Evolutionary conservation across 2,329 filamentous ascomycete genomes (phyloP).

Genomic region (Fusarium mundagurra): DNA sequence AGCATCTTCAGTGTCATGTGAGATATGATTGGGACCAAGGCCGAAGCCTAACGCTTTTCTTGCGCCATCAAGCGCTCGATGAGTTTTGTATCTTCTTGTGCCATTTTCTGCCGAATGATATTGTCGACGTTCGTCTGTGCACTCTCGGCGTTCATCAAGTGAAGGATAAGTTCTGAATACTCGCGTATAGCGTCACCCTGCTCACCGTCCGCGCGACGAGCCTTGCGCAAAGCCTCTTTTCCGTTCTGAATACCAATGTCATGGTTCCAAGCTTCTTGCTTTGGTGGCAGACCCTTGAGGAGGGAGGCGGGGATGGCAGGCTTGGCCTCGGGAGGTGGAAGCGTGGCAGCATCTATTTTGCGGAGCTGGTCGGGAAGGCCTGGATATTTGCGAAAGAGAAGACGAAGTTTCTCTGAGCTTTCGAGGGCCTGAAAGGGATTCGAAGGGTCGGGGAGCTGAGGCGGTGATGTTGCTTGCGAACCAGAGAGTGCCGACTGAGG

Average conservation of each 20-base stretch:
- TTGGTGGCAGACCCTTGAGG: slow-evolving; percentile 46
- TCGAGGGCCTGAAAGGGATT: slow-evolving; percentile 65
- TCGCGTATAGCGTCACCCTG: slow-evolving; percentile 69
- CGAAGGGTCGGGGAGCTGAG: slow-evolving; percentile 32
- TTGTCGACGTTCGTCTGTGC: slow-evolving; percentile 47
- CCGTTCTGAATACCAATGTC: slow-evolving; percentile 68
- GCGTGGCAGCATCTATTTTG: slow-evolving; percentile 60
- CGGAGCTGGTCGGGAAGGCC: slow-evolving; percentile 57
- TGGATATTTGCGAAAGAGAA: slow-evolving; percentile 65
- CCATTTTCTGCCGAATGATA: slow-evolving; percentile 56
- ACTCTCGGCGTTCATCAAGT: slow-evolving; percentile 54
- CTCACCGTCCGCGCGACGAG: slow-evolving; percentile 60
- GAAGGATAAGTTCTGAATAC: slow-evolving; percentile 66
- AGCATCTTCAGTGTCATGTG: not conserved
- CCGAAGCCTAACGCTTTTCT: slow-evolving; percentile 48
- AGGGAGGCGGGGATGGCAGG: slow-evolving; percentile 47
- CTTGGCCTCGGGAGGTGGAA: slow-evolving; percentile 52
- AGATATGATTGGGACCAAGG: not conserved
- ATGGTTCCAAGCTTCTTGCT: slow-evolving; percentile 62
- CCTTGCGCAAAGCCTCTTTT: slow-evolving; percentile 61
- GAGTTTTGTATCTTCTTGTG: slow-evolving; percentile 58
- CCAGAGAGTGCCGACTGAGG: slow-evolving; percentile 34
- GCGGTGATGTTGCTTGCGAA: slow-evolving; percentile 1
- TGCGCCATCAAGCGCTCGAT: slow-evolving; percentile 61
- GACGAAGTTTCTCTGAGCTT: slow-evolving; percentile 58